A percentile compares a stretch with the other conserved stretches of the same genome.
phyloP scores from a whole-genome alignment of 164 flowering plant genomes.

The Piper betle region DNA sequence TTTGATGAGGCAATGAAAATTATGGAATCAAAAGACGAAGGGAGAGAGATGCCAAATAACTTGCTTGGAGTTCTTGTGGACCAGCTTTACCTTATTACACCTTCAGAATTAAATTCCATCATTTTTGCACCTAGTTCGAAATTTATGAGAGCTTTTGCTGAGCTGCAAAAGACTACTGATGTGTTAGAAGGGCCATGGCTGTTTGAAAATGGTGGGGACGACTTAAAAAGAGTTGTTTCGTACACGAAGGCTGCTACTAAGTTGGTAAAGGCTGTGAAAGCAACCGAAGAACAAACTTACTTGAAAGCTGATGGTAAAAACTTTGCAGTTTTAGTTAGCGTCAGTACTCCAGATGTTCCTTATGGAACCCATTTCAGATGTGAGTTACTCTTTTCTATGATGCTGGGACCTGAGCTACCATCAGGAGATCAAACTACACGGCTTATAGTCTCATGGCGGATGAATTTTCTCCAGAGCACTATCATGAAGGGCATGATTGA shows the following conservation, averaged over 20 bases:
- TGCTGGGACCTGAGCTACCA: slow-evolving; percentile 76
- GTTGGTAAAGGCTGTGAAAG: slow-evolving; percentile 69
- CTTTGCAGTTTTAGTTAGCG: slow-evolving; percentile 55
- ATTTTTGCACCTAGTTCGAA: slow-evolving; percentile 62
- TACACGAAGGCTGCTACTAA: slow-evolving; percentile 59
- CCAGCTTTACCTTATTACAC: slow-evolving; percentile 44
- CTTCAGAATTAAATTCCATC: slow-evolving; percentile 56
- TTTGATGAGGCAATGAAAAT: slow-evolving; percentile 55
- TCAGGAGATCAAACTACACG: slow-evolving; percentile 64
- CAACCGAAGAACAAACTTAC: slow-evolving; percentile 77
- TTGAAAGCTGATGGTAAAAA: slow-evolving; percentile 70
- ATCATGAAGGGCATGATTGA: slow-evolving; percentile 97
- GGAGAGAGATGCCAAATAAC: slow-evolving; percentile 44
- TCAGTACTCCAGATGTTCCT: slow-evolving; percentile 83
- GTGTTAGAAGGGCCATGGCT: slow-evolving; percentile 59
- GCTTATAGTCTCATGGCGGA: slow-evolving; percentile 76
- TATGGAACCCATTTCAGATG: slow-evolving; percentile 61
- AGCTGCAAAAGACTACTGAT: slow-evolving; percentile 66
- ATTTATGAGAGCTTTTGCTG: slow-evolving; percentile 40
- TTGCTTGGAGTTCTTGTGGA: slow-evolving; percentile 71
- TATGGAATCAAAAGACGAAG: slow-evolving; percentile 49
- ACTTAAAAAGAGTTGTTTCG: slow-evolving; percentile 48
- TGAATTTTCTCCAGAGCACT: slow-evolving; percentile 81
- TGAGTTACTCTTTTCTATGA: slow-evolving; percentile 72
- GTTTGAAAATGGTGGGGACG: slow-evolving; percentile 47